Evolutionary conservation across 352 stramenopile species (phyloP), one percentile per base, ranked within the genome.

Genomic region (Thraustochytrium striatum): DNA sequence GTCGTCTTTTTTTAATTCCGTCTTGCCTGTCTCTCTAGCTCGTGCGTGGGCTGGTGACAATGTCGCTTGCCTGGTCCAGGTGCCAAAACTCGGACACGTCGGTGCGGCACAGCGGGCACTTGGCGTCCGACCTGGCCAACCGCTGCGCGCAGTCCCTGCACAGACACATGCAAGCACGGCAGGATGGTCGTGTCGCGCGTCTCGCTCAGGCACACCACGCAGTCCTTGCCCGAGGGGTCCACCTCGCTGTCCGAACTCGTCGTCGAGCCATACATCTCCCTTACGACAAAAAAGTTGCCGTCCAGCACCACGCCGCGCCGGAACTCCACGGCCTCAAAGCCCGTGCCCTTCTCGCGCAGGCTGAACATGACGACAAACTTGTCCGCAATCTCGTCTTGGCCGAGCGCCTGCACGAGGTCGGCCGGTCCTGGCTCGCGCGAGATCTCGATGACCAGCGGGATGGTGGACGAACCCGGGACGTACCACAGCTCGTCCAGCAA

Each of bases 91-190:
- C 73, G n/a, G 61, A 78, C n/a, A 82, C 70, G 2, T 25, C 25
- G 25, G 59, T 69, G 21, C 79, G 55, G 39, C 79, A 83, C 39
- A 83, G 36, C 21, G 79, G 79, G 78, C 79, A 83, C 33, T 72
- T 73, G 41, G 61, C 62, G n/a, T 41, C 57, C 35, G 59, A 36
- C 36, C 57, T 25, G 11, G 55, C 52, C 35, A 83, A 41, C 35
- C 44, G 61, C 33, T 83, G 65, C 1, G 79, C 79, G 39, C 83
- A 86, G 36, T 83, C 81, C 0, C 44, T 57, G 68, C 83, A 86
- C 25, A 84, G 72, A 57, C 83, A 86, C 28, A 86, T 86, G 83
- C 57, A 79, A 50, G 79, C 82, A 86, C 13, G 83, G 83, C 25
- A 86, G 62, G 0, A 86, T 57, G 19, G 79, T 57, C 19, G 70